phyloP scores from a whole-genome alignment of 2,329 filamentous ascomycete genomes.

The Incumbomyces lentus region DNA sequence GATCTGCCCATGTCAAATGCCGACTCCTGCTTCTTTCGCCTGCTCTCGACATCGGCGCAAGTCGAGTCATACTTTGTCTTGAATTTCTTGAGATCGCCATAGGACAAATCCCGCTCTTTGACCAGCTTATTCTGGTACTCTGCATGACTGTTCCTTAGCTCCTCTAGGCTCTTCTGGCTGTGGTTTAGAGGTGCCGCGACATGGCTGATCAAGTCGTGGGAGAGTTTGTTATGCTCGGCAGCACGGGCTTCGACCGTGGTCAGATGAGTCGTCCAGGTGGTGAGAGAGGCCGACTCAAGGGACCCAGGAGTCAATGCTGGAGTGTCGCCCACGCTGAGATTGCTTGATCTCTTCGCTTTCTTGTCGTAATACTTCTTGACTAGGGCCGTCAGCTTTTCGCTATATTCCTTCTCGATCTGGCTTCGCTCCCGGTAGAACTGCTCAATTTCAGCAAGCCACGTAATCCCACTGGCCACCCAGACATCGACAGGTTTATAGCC shows the following conservation, averaged over 20 bases:
- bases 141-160: slow-evolving; percentile 78
- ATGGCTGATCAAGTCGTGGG: slow-evolving; percentile 63
- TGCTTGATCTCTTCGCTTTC: slow-evolving; percentile 81
- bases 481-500: slow-evolving; percentile 89
- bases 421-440: slow-evolving; percentile 94
- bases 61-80: slow-evolving; percentile 88
- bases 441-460: slow-evolving; percentile 94
- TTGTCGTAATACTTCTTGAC: slow-evolving; percentile 97
- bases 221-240: slow-evolving; percentile 77
- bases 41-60: slow-evolving; percentile 89
- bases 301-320: slow-evolving; percentile 90
- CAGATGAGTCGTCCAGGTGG: slow-evolving; percentile 91
- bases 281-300: slow-evolving; percentile 89
- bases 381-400: slow-evolving; percentile 71
- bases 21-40: slow-evolving; percentile 87
- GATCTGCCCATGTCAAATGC: slow-evolving; percentile 77
- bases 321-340: slow-evolving; percentile 83
- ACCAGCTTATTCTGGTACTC: slow-evolving; percentile 85
- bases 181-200: slow-evolving; percentile 80
- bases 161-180: slow-evolving; percentile 67
- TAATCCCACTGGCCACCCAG: slow-evolving; percentile 75
- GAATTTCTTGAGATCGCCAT: slow-evolving; percentile 74
- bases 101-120: slow-evolving; percentile 75
- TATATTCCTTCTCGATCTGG: slow-evolving; percentile 93
- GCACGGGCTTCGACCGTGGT: slow-evolving; percentile 81